Evolutionary conservation across 2,329 filamentous ascomycete species (phyloP).

Genomic region (Colletotrichum tabaci): DNA sequence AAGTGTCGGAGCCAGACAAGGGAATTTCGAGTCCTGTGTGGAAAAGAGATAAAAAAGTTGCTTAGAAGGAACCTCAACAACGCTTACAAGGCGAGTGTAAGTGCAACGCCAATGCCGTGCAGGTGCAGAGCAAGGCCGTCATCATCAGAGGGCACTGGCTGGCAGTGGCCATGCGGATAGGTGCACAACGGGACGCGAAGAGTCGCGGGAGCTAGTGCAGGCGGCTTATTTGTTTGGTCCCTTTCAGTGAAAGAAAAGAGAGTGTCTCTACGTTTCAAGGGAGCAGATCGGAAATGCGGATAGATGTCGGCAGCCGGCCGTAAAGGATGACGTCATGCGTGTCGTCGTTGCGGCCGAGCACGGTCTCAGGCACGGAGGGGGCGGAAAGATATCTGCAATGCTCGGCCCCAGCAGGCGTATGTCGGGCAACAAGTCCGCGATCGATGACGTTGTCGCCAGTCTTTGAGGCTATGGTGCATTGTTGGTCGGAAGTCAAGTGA

Average conservation of each 20-base stretch:
- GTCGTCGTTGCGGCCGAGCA: slow-evolving; percentile 23
- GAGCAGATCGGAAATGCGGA: slow-evolving; percentile 20
- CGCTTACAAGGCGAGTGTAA: not conserved
- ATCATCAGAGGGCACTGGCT: not conserved
- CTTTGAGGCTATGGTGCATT: not conserved
- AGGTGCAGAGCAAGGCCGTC: not conserved
- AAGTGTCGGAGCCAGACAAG: not conserved
- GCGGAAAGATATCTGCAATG: slow-evolving; percentile 19
- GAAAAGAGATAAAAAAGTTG: not conserved
- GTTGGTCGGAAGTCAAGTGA: not conserved
- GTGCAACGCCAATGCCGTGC: not conserved
- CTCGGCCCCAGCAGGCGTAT: slow-evolving; percentile 21
- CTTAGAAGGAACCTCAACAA: too few relatives aligned
- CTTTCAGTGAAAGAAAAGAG: not conserved
- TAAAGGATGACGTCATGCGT: slow-evolving; percentile 33
- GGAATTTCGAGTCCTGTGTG: not conserved
- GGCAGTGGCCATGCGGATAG: not conserved
- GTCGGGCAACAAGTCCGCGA: slow-evolving; percentile 4
- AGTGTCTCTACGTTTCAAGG: slow-evolving; percentile 30
- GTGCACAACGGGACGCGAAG: slow-evolving; percentile 22
- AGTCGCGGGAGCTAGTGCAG: slow-evolving; percentile 19
- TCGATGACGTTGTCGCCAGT: not conserved
- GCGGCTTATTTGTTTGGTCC: not conserved
- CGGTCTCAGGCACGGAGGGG: slow-evolving; percentile 7
- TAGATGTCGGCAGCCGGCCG: slow-evolving; percentile 1